Evolutionary conservation across 257 asterid genomes (phyloP).

Genomic region (Solanum tacnaense): DNA sequence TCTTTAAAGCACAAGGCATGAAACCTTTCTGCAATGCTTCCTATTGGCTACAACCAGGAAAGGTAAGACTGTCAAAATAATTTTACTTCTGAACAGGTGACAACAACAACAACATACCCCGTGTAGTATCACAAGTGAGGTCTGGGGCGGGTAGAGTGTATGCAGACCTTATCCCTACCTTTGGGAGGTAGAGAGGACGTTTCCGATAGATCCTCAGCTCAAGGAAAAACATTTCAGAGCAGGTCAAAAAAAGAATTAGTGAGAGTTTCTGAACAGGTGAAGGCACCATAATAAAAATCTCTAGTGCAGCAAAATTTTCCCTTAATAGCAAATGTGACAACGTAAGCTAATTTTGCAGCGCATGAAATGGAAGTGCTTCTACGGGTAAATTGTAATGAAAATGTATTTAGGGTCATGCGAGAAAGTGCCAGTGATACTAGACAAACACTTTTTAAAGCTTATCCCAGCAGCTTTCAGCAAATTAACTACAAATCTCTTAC

Average conservation of each 20-base stretch:
- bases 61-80: constrained; percentile 8
- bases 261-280: background rate
- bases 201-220: background rate
- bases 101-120: background rate
- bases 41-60: constrained; percentile 63
- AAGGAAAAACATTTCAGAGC: background rate
- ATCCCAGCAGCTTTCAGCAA: background rate
- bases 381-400: background rate
- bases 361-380: background rate
- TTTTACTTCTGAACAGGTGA: background rate
- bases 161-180: background rate
- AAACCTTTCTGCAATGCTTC: constrained; percentile 77
- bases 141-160: background rate
- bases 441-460: background rate
- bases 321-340: background rate
- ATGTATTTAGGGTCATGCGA: background rate
- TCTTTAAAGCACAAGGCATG: constrained; percentile 76
- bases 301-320: background rate
- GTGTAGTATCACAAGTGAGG: background rate
- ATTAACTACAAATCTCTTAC: background rate
- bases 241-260: background rate
- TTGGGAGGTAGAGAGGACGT: background rate
- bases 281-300: background rate
- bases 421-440: background rate
- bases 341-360: background rate